phyloP scores from a whole-genome alignment of 371 early-diverging fungal genomes.

The Lichtheimia hyalospora region DNA sequence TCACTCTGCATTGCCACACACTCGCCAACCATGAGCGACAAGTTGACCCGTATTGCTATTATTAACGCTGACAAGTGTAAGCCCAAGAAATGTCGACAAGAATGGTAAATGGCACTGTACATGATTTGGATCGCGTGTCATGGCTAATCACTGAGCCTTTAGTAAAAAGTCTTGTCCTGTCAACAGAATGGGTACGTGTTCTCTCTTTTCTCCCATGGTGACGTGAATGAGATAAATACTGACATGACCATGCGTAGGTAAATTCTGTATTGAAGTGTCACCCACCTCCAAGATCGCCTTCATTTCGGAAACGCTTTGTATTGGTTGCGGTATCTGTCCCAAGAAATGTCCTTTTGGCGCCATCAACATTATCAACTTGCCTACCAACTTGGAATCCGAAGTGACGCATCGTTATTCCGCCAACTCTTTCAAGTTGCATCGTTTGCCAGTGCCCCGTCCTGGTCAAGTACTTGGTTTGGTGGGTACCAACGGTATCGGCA shows the following conservation, averaged over 20 bases:
- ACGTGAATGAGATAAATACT: conserved; percentile 4
- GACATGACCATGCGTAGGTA: conserved; percentile 66
- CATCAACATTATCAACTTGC: conserved; percentile 98
- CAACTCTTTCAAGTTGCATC: conserved; percentile 99
- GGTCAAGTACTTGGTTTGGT: conserved; percentile 99
- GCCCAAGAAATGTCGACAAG: conserved; percentile 99
- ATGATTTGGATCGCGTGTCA: background rate
- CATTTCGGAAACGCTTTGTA: conserved; percentile 98
- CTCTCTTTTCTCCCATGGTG: background rate
- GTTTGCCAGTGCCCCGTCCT: conserved; percentile 96
- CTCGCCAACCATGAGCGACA: conserved; percentile 61
- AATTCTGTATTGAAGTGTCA: conserved; percentile 95
- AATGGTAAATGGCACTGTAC: conserved; percentile 75
- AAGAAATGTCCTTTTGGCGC: conserved; percentile 99
- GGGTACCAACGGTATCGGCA: conserved; percentile 99
- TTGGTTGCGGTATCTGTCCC: conserved; percentile 99
- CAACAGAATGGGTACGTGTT: conserved; percentile 70
- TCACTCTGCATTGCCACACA: background rate
- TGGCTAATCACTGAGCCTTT: background rate
- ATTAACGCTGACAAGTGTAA: conserved; percentile 98
- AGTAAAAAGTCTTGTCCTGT: conserved; percentile 90
- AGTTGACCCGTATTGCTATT: conserved; percentile 94
- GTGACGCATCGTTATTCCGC: conserved; percentile 98
- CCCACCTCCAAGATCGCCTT: conserved; percentile 83
- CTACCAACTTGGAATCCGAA: conserved; percentile 95